Base-by-base conservation (phyloP, 148 eudicot species). In the Rhododendron molle region DNA sequence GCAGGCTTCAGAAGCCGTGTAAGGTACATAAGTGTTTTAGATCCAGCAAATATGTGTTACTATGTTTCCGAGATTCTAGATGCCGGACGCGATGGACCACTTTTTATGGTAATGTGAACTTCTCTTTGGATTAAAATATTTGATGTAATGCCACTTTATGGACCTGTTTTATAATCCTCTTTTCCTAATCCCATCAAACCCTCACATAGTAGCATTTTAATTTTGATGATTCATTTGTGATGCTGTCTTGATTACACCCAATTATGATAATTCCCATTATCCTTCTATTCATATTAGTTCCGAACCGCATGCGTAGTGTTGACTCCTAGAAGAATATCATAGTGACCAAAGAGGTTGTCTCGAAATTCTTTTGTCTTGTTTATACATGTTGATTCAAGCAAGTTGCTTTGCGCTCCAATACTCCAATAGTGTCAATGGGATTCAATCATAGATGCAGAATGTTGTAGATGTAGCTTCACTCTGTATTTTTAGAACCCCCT, bases 1-100 rank as follows among this genome's bases (percentile, higher is more conserved):
- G 85, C 90, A 96, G 99, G 99, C 77, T 96, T 95, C 84, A 93
- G 89, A 89, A 97, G 96, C 86, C 98, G 98, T 83, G 96, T 93
- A 21, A 90, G 87, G 86, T 97, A 95, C 92, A 93, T 95, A 81
- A 89, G 90, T 86, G 84, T 93, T 74, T 85, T 88, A 85, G 96
- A 97, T 91, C 99, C 96, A 83, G 81, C 98, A 76, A 92, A 90
- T 34, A 90, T 89, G 92, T 92, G 96, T 91, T 84, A 87, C 86
- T 97, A 97, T 85, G 52, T 95, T 52, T 97, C 99, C 13, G 96
- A 97, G 89, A 90, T 94, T 86, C 85, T 95, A 88, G 97, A 97
- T 90, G 94, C 93, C 46, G 97, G 98, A 81, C 88, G 85, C 10
- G 93, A 90, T 85, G 91, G 96, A 78, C 99, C 99, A 40, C 89